Evolutionary conservation across 108 stramenopile species (phyloP), one percentile per base, ranked within the genome.

Genomic region (Licmophora abbreviata): DNA sequence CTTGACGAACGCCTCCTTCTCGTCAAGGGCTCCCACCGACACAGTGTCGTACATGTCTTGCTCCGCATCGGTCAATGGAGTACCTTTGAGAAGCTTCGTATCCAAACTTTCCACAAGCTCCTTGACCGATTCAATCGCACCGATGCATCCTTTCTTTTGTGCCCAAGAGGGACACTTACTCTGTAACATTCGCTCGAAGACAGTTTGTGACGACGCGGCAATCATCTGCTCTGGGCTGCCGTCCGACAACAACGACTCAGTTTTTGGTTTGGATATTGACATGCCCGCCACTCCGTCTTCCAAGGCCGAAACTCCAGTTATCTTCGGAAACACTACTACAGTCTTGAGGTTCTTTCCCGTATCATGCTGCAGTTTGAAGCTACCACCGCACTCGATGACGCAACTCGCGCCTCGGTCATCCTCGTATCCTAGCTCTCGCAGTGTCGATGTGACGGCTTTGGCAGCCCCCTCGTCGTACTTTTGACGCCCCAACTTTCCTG

Each of bases 341-440:
- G 92, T 93, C 46, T 92, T 87, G n/a, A 94, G 45, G 52, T 94
- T 97, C 69, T 94, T 93, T 9, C 92, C 94, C 9, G 94, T 95
- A 61, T 97, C 96, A 65, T 97, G 96, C 62, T 97, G 96, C 38
- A 69, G 46, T 66, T 97, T 97, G 65, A 86, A 97, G 8, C 71
- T 67, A 20, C 93, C 94, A 25, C 63, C 92, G 50, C 86, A 91
- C 51, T 92, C 90, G 8, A 62, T 31, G 2, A 83, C 71, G 43
- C 86, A 80, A 27, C 83, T 77, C 4, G 90, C 96, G 0, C 86
- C 88, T 15, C 79, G 72, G 65, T 97, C 94, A 51, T 97, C 96
- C 21, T 62, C 74, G 53, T 75, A 97, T 22, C 85, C 94, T n/a
- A 85, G 50, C 23, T 75, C 69, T 29, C 69, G 75, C 46, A 97